phyloP scores from a whole-genome alignment of 176 grass and related monocot species.

The Hordeum vulgare region DNA sequence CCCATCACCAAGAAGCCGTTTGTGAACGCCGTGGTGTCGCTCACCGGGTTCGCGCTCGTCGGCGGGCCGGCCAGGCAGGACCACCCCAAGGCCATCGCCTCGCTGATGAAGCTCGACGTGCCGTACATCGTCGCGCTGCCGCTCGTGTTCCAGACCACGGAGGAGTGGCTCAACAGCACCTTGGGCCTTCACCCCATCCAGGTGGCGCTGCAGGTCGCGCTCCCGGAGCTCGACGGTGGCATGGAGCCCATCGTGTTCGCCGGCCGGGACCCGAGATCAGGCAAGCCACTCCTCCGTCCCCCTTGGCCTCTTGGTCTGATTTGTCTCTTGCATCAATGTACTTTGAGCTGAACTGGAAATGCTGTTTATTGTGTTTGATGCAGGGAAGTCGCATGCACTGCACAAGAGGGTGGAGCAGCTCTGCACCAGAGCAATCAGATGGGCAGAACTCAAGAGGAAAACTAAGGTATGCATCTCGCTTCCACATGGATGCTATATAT shows the following conservation, averaged over 20 bases:
- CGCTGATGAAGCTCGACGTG: slow-evolving; percentile 89
- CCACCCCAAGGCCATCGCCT: slow-evolving; percentile 82
- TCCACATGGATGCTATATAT: background rate
- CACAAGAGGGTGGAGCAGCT: slow-evolving; percentile 99
- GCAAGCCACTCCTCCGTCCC: slow-evolving; percentile 5
- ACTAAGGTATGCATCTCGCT: slow-evolving; percentile 44
- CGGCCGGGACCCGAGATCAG: slow-evolving; percentile 80
- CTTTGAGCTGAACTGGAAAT: background rate
- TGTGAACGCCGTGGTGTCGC: slow-evolving; percentile 76
- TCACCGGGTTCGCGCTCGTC: slow-evolving; percentile 94
- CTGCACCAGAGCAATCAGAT: slow-evolving; percentile 91
- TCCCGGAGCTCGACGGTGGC: slow-evolving; percentile 89
- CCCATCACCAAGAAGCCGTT: slow-evolving; percentile 74
- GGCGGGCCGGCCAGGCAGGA: slow-evolving; percentile 95
- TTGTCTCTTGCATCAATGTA: background rate
- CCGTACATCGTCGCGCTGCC: slow-evolving; percentile 97
- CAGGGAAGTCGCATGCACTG: slow-evolving; percentile 97
- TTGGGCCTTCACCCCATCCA: slow-evolving; percentile 93
- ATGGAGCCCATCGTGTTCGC: slow-evolving; percentile 99
- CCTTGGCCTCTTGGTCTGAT: background rate
- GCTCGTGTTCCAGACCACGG: slow-evolving; percentile 96
- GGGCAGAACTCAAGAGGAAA: slow-evolving; percentile 97
- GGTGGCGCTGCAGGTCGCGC: slow-evolving; percentile 94
- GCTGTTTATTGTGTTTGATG: background rate
- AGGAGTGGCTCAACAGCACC: slow-evolving; percentile 98